Evolutionary conservation across 352 stramenopile genomes (phyloP), one percentile per base, ranked within the genome.

Genomic region (Globisporangium rhizosaccharum): DNA sequence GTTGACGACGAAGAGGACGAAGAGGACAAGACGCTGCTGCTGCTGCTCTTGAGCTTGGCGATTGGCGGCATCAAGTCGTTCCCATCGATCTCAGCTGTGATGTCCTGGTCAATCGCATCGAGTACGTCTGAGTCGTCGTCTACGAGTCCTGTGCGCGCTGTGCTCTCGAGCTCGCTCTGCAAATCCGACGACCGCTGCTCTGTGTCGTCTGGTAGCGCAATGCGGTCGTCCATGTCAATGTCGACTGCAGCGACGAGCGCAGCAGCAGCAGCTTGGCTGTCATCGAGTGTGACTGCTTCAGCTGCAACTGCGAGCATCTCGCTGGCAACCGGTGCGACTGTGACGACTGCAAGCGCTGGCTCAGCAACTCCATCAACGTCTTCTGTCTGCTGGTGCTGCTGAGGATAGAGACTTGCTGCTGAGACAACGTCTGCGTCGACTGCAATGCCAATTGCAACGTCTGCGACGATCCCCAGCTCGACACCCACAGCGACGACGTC

Each of bases 11-110:
- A 50, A 12, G 53, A 51, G 3, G 45, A 46, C 30, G 49, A 42
- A 14, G 37, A 54, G 20, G 10, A 28, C 47, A 10, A 25, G n/a
- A 17, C 26, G 6, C 14, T 47, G n/a, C 3, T 68, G n/a, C 3
- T 68, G 48, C 68, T 63, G 36, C 67, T 72, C 44, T 70, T 73
- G 46, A 67, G 54, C 65, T 74, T 81, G 12, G 71, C 51, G 2
- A 57, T 62, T 18, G 69, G 63, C n/a, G 73, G 70, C 65, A 90
- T 79, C 28, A 87, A 70, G 15, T 89, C 76, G 51, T 57, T 62
- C 25, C 74, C 73, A 26, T 88, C 78, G 33, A 85, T 77, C 36
- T 87, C 79, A 51, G 62, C 63, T 5, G 71, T 76, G 50, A 87
- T 85, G 25, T 87, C 76, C 8, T 62, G 63, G 10, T 72, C 53